Evolutionary conservation across 73 alveolate species (phyloP).

Genomic region (Halteria grandinella): DNA sequence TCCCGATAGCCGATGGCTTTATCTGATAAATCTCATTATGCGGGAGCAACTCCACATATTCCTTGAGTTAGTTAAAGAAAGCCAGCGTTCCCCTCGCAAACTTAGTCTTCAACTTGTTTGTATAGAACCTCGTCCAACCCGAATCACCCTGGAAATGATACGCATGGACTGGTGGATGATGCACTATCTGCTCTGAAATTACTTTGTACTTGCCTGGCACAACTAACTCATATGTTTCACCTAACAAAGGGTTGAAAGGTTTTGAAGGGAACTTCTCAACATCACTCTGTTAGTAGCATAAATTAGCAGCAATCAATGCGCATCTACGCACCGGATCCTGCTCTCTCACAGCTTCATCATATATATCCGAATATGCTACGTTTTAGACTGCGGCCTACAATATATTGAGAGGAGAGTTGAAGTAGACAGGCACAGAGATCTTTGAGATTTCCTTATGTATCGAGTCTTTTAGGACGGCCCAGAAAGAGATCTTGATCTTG

Average conservation of each 20-base stretch:
- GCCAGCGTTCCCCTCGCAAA: constrained; percentile 19
- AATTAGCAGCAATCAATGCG: background rate
- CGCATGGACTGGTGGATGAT: constrained; percentile 97
- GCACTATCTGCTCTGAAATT: constrained; percentile 92
- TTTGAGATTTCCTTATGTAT: constrained; percentile 61
- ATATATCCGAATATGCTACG: background rate
- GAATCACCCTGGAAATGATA: constrained; percentile 50
- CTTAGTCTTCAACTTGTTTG: constrained; percentile 37
- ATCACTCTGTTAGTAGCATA: background rate
- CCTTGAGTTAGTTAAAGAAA: constrained; percentile 1
- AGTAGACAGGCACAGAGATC: constrained; percentile 89
- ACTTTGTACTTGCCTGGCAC: constrained; percentile 66
- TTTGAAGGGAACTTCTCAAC: background rate
- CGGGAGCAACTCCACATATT: constrained; percentile 16
- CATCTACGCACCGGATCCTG: background rate
- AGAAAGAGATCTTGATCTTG: constrained; percentile 54
- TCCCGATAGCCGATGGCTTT: constrained; percentile 24
- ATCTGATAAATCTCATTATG: constrained; percentile 32
- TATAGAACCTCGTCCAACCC: constrained; percentile 22
- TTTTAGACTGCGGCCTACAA: no score
- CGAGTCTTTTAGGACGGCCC: constrained; percentile 66
- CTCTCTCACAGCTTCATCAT: background rate
- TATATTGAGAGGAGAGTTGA: constrained; percentile 90
- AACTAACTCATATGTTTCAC: constrained; percentile 92
- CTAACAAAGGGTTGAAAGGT: constrained; percentile 64